Percentiles rank a stretch among this genome's conserved stretches.
phyloP scores from a whole-genome alignment of 225 moss, liverwort and hornwort genomes.

The Straminergon stramineum region DNA sequence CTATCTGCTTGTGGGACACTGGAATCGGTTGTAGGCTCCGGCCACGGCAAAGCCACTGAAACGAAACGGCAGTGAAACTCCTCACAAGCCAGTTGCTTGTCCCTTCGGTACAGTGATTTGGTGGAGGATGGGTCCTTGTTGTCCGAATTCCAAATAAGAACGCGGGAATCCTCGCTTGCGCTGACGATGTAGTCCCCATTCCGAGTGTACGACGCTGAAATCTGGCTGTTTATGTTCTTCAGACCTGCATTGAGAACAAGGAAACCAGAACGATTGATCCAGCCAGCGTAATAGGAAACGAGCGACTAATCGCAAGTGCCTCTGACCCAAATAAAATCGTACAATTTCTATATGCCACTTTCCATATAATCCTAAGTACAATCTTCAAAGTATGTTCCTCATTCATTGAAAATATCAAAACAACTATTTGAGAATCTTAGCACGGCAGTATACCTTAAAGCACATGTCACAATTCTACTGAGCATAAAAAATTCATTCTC shows the following conservation, averaged over 20 bases:
- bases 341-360: not conserved
- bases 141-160: constrained; percentile 76
- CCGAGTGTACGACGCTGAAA: constrained; percentile 74
- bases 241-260: constrained; percentile 42
- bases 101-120: constrained; percentile 56
- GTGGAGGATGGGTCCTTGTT: constrained; percentile 34
- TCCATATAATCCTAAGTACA: not conserved
- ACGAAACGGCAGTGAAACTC: constrained; percentile 62
- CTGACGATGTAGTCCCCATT: constrained; percentile 84
- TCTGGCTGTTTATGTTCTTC: constrained; percentile 73
- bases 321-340: not conserved
- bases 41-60: constrained; percentile 82
- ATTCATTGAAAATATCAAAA: not conserved
- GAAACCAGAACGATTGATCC: not conserved
- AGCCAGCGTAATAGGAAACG: not conserved
- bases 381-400: not conserved
- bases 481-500: not conserved
- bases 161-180: constrained; percentile 91
- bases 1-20: not conserved
- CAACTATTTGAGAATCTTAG: not conserved
- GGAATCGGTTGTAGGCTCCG: constrained; percentile 29
- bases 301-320: not conserved
- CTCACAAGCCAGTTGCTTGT: constrained; percentile 81
- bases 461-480: not conserved
- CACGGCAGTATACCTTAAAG: not conserved